Percentiles rank a stretch among this genome's conserved stretches.
These are phyloP conservation scores for Rhododendron molle DNA, from an alignment of 148 eudicot species.

Conservation along the genomic window DNA sequence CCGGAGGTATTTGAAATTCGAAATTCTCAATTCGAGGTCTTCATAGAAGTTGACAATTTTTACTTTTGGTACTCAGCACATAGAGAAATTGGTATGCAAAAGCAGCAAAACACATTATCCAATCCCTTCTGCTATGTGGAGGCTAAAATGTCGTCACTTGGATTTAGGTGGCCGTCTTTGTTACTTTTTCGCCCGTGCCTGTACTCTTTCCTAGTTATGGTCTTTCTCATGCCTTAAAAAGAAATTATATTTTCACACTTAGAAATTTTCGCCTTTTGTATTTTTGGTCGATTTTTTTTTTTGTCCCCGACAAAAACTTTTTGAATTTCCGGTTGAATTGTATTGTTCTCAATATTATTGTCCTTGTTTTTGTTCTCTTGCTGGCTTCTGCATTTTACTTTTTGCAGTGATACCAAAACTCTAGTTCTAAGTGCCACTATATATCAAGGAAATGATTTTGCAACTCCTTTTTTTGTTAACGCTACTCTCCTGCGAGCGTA, in stretches of 20 bases:
- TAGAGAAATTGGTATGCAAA: background rate
- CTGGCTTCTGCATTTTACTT: background rate
- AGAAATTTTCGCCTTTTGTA: background rate
- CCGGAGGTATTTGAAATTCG: background rate
- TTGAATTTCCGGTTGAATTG: background rate
- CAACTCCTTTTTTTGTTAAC: no score
- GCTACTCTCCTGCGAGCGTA: no score
- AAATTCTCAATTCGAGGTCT: background rate
- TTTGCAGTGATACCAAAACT: background rate
- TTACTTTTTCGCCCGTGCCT: background rate
- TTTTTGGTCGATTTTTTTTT: no score
- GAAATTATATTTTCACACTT: background rate
- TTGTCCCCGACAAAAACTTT: no score
- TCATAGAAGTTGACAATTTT: background rate
- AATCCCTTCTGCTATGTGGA: background rate
- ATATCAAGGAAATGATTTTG: no score
- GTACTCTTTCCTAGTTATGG: background rate
- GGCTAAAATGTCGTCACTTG: background rate
- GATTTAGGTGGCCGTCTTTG: background rate
- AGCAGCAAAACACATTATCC: background rate
- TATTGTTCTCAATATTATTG: background rate
- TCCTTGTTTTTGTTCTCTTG: background rate
- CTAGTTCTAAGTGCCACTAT: background rate
- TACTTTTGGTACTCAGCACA: background rate
- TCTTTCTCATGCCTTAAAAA: conserved; percentile 11